Percentiles rank a stretch among this genome's conserved stretches.
These are phyloP conservation scores for Amanita inopinata DNA, from an alignment of 768 basidiomycete genomes.

Conservation along the genomic window DNA sequence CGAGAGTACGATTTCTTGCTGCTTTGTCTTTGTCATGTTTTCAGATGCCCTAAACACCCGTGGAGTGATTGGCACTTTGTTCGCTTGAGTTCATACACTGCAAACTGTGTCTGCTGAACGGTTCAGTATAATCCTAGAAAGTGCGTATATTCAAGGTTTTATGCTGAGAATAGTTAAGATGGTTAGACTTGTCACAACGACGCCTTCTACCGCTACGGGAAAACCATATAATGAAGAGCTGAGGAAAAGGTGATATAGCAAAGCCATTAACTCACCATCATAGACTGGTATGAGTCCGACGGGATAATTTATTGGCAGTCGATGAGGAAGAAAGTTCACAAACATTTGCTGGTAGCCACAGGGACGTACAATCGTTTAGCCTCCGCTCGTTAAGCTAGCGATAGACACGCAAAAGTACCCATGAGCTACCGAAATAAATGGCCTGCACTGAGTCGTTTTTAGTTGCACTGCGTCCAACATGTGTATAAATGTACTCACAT, in stretches of 20 bases:
- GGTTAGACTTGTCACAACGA: conserved; percentile 51
- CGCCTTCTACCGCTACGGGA: conserved; percentile 31
- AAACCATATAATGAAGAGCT: conserved; percentile 27
- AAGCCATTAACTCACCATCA: conserved; percentile 60
- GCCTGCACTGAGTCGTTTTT: no score
- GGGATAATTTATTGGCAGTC: conserved; percentile 11
- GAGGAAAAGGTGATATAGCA: conserved; percentile 62
- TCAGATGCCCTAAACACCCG: no score
- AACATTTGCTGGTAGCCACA: conserved; percentile 38
- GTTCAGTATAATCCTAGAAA: no score
- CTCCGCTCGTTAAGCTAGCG: conserved; percentile 42
- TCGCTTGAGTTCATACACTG: no score
- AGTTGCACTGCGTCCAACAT: no score
- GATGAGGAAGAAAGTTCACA: conserved; percentile 24
- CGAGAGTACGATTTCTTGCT: no score
- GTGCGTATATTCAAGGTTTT: no score
- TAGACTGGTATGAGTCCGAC: conserved; percentile 46
- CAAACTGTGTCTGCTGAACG: no score
- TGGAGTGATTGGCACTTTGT: no score
- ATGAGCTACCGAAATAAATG: no score
- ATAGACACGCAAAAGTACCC: conserved; percentile 42
- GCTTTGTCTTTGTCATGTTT: no score
- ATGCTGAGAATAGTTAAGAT: conserved; percentile 39
- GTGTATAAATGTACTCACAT: no score
- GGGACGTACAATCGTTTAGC: conserved; percentile 37